Conservation (phyloP, 2,329 filamentous ascomycete species). For the Aspergillus hortae region DNA sequence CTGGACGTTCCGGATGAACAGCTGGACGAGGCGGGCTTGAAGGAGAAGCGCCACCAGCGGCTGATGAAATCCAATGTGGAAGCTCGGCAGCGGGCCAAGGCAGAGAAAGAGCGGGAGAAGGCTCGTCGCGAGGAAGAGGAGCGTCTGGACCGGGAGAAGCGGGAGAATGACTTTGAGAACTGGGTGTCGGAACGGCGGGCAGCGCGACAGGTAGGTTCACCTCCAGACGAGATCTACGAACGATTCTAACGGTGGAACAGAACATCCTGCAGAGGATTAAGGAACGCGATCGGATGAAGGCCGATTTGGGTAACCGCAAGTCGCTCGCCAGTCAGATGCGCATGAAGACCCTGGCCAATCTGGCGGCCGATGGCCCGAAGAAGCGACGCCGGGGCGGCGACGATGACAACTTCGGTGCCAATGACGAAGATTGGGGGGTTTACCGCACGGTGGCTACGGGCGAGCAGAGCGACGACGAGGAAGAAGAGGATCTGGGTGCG, state of each 20-base stretch:
- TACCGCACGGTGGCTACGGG: conserved; percentile 90
- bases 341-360: conserved; percentile 96
- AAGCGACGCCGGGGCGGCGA: conserved; percentile 87
- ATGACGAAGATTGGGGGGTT: conserved; percentile 97
- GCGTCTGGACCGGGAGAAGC: conserved; percentile 74
- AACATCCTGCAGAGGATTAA: conserved; percentile 79
- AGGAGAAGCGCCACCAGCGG: conserved; percentile 88
- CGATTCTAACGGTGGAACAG: conserved; percentile 34
- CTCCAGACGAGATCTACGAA: neutral
- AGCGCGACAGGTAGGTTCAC: conserved; percentile 54
- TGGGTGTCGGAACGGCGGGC: conserved; percentile 83
- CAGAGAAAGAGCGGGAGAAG: conserved; percentile 91
- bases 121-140: conserved; percentile 79
- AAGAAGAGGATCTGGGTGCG: conserved; percentile 80
- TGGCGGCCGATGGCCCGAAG: conserved; percentile 80
- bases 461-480: conserved; percentile 75
- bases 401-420: conserved; percentile 93
- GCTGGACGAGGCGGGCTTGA: conserved; percentile 84
- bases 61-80: conserved; percentile 94
- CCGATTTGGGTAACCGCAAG: conserved; percentile 93
- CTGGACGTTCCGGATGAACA: conserved; percentile 88
- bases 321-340: conserved; percentile 93
- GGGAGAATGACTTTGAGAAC: conserved; percentile 76
- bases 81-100: conserved; percentile 86
- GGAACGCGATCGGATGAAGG: conserved; percentile 87